Evolutionary conservation across 306 rosid species (phyloP).

Genomic region (Abrus pulchellus): DNA sequence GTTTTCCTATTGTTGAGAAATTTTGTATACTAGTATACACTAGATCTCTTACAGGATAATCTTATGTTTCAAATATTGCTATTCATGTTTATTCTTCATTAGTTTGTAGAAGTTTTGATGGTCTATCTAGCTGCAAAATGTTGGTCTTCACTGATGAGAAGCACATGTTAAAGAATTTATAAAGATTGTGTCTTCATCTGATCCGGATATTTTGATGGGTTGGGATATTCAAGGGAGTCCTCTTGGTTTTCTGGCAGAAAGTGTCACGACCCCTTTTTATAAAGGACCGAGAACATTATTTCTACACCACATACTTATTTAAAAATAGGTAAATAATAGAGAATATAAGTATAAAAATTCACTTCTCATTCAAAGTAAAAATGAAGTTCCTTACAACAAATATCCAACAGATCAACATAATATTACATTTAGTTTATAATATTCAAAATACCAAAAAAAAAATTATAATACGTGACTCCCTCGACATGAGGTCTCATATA

Average conservation of each 20-base stretch:
- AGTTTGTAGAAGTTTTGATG: slow-evolving; percentile 74
- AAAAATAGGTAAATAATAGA: no score
- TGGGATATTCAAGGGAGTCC: slow-evolving; percentile 97
- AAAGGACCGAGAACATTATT: no score
- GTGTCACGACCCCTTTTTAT: no score
- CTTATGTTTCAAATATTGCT: slow-evolving; percentile 34
- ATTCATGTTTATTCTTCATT: slow-evolving; percentile 43
- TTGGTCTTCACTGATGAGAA: slow-evolving; percentile 72
- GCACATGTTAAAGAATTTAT: slow-evolving; percentile 70
- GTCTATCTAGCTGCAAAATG: slow-evolving; percentile 69
- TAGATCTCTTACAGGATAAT: slow-evolving; percentile 29
- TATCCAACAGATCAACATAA: no score
- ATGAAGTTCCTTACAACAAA: no score
- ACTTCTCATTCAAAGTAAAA: no score
- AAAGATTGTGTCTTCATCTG: slow-evolving; percentile 69
- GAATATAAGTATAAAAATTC: no score
- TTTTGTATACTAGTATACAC: slow-evolving; percentile 35
- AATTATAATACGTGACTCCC: no score
- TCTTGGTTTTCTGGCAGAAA: slow-evolving; percentile 94
- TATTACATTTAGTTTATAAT: no score
- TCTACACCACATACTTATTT: no score
- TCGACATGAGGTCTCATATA: no score
- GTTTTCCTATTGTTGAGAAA: slow-evolving; percentile 22
- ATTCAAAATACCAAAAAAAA: no score
- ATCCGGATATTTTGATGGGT: slow-evolving; percentile 90